Percentiles rank a stretch among this genome's conserved stretches.
Conservation (phyloP, 2,329 filamentous ascomycete species). For the Pyricularia sp. region DNA sequence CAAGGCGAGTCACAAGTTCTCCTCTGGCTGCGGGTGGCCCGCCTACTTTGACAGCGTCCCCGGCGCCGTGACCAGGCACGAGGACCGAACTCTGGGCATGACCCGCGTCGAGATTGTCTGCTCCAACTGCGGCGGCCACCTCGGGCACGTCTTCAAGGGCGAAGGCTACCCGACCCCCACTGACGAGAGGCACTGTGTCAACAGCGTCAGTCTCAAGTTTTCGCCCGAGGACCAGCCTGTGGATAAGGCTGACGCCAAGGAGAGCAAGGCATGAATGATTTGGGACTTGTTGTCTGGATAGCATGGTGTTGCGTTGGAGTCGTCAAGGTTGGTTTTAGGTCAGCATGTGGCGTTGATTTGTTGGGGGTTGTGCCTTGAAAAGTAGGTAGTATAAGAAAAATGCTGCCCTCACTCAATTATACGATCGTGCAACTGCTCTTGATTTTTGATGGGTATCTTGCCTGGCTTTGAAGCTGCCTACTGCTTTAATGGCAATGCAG, state of each 20-base stretch:
- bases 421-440: not conserved
- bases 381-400: not conserved
- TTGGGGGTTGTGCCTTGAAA: not conserved
- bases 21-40: conserved; percentile 93
- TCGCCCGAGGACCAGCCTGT: conserved; percentile 50
- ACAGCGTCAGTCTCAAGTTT: conserved; percentile 85
- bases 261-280: not conserved
- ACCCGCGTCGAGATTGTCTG: conserved; percentile 87
- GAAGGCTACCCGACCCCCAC: conserved; percentile 79
- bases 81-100: conserved; percentile 74
- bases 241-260: conserved; percentile 5
- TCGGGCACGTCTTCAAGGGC: conserved; percentile 88
- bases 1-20: conserved; percentile 90
- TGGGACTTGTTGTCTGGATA: not conserved
- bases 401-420: not conserved
- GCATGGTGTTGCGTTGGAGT: not conserved
- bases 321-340: not conserved
- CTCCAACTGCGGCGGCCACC: conserved; percentile 83
- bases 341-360: not conserved
- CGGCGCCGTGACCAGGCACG: conserved; percentile 75
- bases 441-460: too few relatives aligned
- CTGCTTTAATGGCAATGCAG: not conserved
- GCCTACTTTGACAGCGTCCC: conserved; percentile 96
- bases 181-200: conserved; percentile 95
- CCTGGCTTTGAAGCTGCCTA: too few relatives aligned